Conservation (phyloP, 2,329 filamentous ascomycete genomes). For the Aspergillus fischeri region DNA sequence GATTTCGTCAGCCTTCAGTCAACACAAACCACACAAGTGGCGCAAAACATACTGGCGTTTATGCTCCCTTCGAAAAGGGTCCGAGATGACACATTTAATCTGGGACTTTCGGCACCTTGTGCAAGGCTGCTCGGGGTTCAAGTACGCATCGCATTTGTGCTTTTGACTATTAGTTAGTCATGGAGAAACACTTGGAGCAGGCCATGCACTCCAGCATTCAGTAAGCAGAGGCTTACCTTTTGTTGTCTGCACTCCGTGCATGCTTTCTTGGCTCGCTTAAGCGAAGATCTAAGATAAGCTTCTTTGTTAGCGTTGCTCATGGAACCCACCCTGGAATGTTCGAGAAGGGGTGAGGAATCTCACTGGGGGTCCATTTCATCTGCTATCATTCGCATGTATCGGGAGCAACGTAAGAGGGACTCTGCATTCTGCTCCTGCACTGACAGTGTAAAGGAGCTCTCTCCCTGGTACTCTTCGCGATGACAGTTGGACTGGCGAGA, state of each 20-base stretch:
- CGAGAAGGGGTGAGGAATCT: background rate
- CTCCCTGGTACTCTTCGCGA: background rate
- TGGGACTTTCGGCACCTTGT: constrained; percentile 37
- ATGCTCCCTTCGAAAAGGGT: constrained; percentile 41
- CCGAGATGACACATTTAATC: constrained; percentile 36
- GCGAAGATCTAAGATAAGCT: constrained; percentile 11
- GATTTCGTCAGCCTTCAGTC: background rate
- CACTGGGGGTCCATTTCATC: background rate
- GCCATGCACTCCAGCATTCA: background rate
- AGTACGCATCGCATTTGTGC: constrained; percentile 39
- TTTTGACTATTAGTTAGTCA: constrained; percentile 4
- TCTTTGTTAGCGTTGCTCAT: constrained; percentile 11
- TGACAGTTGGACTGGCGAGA: background rate
- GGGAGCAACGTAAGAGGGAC: background rate
- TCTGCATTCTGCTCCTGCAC: background rate
- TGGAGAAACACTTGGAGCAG: background rate
- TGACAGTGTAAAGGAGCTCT: background rate
- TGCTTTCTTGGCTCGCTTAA: constrained; percentile 36
- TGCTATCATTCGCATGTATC: background rate
- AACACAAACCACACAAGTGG: background rate
- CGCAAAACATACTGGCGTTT: constrained; percentile 35
- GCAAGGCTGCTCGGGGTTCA: constrained; percentile 33
- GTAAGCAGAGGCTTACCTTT: constrained; percentile 26
- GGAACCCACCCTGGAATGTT: background rate
- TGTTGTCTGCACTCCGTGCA: constrained; percentile 44